Evolutionary conservation across 768 basidiomycete species (phyloP), one percentile per base, ranked within the genome.

Genomic region (Lyophyllum decastes): DNA sequence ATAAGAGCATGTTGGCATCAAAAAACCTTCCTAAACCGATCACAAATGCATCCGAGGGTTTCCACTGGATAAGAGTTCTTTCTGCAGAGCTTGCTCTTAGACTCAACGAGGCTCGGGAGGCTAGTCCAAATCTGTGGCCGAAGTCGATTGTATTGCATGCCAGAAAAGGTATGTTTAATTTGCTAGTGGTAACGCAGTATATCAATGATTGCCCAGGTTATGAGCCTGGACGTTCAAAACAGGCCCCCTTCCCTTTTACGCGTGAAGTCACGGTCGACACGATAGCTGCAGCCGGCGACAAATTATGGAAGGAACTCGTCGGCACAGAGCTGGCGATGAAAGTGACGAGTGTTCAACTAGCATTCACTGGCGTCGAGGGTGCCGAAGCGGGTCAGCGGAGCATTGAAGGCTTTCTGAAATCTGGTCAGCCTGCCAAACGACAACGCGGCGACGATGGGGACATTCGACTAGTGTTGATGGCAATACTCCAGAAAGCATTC

Each of bases 1-100:
- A 83, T 60, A 98, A 97, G 76, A 94, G 92, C 65, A 98, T 98
- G 96, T 75, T 94, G 52, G 93, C 94, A 0, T 89, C 94, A n/a
- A 99, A 99, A 71, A 98, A 98, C 66, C 82, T 98, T 22, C 86
- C 89, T 0, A 84, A 86, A 33, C 83, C 90, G 0, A 85, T 98
- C 22, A 89, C 81, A 6, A 88, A 85, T 41, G 73, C 82, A 14
- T 78, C 84, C 2, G 88, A 95, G 58, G 95, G 94, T 0, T 79
- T 84, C 45, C 92, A 94, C 54, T 98, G 97, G 97, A 84, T 99
- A 46, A 81, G 89, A 10, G 89, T 98, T 10, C 82, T 98, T 25
- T 89, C 94, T 33, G 92, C 94, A 14, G 97, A 99, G 66, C 80
- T 99, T 19, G 86, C 91, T 6, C 77, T 95, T 9, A 81, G 97